Conservation (phyloP, 306 rosid genomes). For the Mimosa pudica region DNA sequence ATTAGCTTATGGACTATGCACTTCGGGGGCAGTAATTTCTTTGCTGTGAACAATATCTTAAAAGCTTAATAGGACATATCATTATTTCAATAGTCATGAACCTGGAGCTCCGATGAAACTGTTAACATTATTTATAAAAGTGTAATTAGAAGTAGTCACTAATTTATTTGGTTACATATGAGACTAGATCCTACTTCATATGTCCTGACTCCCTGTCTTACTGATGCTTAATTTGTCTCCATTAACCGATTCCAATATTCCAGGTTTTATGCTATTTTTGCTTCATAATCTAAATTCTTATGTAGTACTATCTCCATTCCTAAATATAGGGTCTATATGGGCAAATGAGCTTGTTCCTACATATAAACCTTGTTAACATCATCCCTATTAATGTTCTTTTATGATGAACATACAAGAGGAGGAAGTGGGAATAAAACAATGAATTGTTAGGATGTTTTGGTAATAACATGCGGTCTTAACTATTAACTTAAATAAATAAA, state of each 20-base stretch:
- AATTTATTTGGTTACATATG: neutral
- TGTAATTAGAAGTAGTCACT: neutral
- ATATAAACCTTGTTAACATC: no score
- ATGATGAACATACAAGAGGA: no score
- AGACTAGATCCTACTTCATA: neutral
- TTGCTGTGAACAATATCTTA: no score
- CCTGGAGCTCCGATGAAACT: neutral
- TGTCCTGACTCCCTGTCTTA: neutral
- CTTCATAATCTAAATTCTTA: neutral
- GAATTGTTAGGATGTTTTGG: no score
- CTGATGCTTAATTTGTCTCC: neutral
- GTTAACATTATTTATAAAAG: neutral
- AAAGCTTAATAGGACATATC: neutral
- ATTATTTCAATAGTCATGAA: neutral
- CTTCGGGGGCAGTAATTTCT: no score
- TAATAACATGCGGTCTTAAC: no score
- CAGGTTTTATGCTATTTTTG: neutral
- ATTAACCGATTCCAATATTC: neutral
- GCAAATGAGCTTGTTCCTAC: no score
- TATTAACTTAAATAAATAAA: no score
- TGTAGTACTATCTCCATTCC: neutral
- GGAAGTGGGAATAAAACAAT: no score
- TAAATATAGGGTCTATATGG: no score
- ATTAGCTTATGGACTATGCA: no score
- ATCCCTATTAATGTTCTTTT: no score